Evolutionary conservation across 257 asterid genomes (phyloP), one percentile per base, ranked within the genome.

Genomic region (Solanum paucissectum): DNA sequence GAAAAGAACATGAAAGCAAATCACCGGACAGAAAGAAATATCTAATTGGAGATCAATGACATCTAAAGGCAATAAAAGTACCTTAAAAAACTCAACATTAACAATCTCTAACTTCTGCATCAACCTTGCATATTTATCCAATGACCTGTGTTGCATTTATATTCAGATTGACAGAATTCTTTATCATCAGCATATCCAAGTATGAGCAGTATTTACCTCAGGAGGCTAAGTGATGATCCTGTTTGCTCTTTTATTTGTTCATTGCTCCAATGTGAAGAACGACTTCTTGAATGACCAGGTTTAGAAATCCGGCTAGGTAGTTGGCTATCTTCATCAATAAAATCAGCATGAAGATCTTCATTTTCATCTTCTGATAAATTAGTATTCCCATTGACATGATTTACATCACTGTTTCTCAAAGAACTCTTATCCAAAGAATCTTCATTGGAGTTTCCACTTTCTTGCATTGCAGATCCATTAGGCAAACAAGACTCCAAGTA

Each of bases 301-400:
- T 87, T 94, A 68, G 97, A 91, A 88, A 95, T 91, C 86, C 99
- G 98, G 90, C 99, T 97, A 34, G 99, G 99, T 88, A 97, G 98
- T 92, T 97, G 99, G 90, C 99, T 97, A 90, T 97, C 99, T 95
- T 97, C 99, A 34, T 97, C 99, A 83, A 97, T 97, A 92, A 97
- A 97, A 93, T 97, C 99, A 44, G 99, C 99, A 92, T 86, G 99
- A 85, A 97, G 99, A 93, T 97, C 99, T 90, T 97, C 99, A 92
- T 95, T 95, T 93, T 97, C 99, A 86, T 97, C 99, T 92, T 97
- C 99, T 32, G 96, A 92, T 83, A 91, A 85, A 87, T 91, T 87
- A 62, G 90, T 66, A 88, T 91, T 88, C 36, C 98, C 99, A 87
- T 95, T 96, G 75, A 86, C 91, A 90, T 90, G 94, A 68, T 90